A percentile compares a stretch with the other conserved stretches of the same genome.
phyloP scores from a whole-genome alignment of 2,329 filamentous ascomycete species.

The Tolypocladium paradoxum region DNA sequence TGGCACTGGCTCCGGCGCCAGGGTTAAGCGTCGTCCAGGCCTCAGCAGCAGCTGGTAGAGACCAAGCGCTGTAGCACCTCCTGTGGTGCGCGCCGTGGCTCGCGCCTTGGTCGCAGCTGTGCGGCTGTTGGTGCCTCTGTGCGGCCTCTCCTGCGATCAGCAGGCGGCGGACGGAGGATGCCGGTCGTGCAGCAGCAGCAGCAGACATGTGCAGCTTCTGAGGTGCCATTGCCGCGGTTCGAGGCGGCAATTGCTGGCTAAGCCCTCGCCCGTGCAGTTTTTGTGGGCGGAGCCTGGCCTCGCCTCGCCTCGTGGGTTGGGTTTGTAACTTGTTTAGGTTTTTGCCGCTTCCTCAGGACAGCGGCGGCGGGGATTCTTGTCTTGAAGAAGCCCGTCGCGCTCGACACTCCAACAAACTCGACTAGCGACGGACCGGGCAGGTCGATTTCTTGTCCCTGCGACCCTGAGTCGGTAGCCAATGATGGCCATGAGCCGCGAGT shows the following conservation, averaged over 20 bases:
- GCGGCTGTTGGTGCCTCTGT: neutral
- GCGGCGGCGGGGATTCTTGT: neutral
- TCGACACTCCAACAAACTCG: neutral
- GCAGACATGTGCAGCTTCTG: constrained; percentile 1
- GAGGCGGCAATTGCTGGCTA: neutral
- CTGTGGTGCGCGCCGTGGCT: neutral
- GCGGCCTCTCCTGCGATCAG: neutral
- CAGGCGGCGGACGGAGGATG: neutral
- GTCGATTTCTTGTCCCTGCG: neutral
- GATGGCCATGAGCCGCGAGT: neutral
- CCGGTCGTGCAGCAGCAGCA: constrained; percentile 1
- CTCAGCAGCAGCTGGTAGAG: neutral
- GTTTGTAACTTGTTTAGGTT: neutral
- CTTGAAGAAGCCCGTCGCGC: neutral
- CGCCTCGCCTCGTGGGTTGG: neutral
- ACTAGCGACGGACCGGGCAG: constrained; percentile 4
- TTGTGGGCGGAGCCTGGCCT: neutral
- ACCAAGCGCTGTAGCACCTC: neutral
- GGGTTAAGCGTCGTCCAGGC: constrained; percentile 1
- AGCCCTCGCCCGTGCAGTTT: neutral
- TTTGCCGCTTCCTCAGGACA: neutral
- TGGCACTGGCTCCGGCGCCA: neutral
- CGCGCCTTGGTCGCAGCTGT: neutral
- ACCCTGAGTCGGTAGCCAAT: neutral
- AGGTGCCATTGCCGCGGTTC: constrained; percentile 2